Evolutionary conservation across 768 basidiomycete species (phyloP).

Genomic region (Lactifluus piperatus): DNA sequence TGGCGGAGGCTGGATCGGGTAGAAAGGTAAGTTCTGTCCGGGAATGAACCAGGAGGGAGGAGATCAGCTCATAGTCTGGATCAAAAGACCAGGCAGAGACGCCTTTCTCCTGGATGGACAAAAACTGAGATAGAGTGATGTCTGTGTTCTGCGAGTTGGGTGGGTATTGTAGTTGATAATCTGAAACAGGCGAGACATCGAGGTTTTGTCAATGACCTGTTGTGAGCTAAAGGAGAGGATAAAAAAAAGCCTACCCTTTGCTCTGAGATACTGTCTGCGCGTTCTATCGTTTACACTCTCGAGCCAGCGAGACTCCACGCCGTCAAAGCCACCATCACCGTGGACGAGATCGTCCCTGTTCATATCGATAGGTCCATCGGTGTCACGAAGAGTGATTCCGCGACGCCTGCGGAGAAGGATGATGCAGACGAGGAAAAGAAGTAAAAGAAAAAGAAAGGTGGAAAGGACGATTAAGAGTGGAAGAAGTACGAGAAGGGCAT

Average conservation of each 20-base stretch:
- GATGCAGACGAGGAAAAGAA: constrained; percentile 85
- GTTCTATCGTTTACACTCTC: constrained; percentile 65
- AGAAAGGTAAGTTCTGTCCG: constrained; percentile 98
- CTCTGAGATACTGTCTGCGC: constrained; percentile 66
- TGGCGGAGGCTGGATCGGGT: constrained; percentile 88
- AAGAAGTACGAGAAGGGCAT: constrained; percentile 78
- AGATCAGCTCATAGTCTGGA: constrained; percentile 93
- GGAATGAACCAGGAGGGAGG: constrained; percentile 86
- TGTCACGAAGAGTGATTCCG: constrained; percentile 73
- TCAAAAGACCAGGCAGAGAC: constrained; percentile 99
- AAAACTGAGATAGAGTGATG: constrained; percentile 96
- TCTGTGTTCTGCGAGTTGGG: constrained; percentile 97
- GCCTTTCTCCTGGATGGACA: constrained; percentile 98
- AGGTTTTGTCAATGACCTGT: background rate
- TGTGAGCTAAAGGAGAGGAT: background rate
- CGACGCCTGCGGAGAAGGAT: constrained; percentile 72
- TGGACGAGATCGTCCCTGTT: constrained; percentile 84
- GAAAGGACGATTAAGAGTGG: constrained; percentile 91
- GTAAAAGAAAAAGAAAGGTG: constrained; percentile 85
- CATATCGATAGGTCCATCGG: constrained; percentile 90
- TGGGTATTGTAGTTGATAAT: constrained; percentile 79
- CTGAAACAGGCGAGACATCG: constrained; percentile 32
- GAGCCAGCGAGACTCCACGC: constrained; percentile 89
- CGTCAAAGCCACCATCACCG: constrained; percentile 90
- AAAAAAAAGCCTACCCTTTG: constrained; percentile 61